Evolutionary conservation across 441 rosid genomes (phyloP).

Genomic region (Adansonia rubrostipa): DNA sequence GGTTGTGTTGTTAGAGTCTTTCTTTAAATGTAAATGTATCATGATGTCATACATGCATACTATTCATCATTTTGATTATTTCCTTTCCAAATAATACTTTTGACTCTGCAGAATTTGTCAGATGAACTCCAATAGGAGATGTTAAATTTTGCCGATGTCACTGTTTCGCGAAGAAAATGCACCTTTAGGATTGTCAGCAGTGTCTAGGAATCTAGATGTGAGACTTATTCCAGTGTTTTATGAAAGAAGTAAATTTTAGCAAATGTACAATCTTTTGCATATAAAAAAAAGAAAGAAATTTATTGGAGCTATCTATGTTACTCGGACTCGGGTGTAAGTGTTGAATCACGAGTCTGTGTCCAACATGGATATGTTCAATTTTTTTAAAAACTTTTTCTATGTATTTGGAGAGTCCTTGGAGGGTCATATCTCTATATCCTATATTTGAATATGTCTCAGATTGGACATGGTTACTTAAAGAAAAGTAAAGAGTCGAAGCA

Average conservation of each 20-base stretch:
- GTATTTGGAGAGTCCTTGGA: too few relatives aligned
- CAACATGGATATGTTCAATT: too few relatives aligned
- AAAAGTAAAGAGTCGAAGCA: too few relatives aligned
- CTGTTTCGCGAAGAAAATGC: too few relatives aligned
- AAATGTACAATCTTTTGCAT: background rate
- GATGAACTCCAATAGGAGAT: background rate
- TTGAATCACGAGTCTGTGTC: too few relatives aligned
- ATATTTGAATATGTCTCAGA: too few relatives aligned
- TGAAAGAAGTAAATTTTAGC: constrained; percentile 5
- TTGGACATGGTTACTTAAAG: too few relatives aligned
- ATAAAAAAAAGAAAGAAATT: background rate
- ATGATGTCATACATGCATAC: background rate
- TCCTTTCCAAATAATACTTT: background rate
- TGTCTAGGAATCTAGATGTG: background rate
- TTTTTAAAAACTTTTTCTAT: too few relatives aligned
- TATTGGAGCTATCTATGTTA: background rate
- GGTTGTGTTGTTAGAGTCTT: too few relatives aligned
- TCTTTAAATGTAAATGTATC: background rate
- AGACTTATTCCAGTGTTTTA: background rate
- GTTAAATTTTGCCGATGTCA: background rate
- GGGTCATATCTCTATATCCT: too few relatives aligned
- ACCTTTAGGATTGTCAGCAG: background rate
- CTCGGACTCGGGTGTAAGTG: too few relatives aligned
- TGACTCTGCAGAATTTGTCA: background rate
- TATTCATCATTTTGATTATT: background rate